These are phyloP conservation scores for Ophiostoma quercus DNA, from an alignment of 2,329 filamentous ascomycete genomes.

Conservation along the genomic window DNA sequence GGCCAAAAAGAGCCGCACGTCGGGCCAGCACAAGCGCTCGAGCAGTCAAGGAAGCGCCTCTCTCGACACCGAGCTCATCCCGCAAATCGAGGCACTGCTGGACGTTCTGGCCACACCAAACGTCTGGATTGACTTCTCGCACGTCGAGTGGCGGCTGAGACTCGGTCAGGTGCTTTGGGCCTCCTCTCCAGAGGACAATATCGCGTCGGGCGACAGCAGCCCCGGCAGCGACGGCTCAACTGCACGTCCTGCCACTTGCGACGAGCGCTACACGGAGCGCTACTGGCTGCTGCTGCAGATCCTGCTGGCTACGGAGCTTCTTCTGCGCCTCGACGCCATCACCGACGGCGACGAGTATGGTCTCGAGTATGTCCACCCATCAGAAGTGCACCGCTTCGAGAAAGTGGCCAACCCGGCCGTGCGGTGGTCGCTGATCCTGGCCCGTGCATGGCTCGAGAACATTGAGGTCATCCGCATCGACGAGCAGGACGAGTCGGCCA, in stretches of 20 bases:
- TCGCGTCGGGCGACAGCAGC: constrained; percentile 28
- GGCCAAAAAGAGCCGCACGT: constrained; percentile 39
- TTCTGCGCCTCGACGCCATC: constrained; percentile 58
- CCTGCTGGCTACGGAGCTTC: constrained; percentile 59
- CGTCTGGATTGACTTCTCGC: constrained; percentile 69
- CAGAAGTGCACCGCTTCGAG: constrained; percentile 57
- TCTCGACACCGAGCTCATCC: constrained; percentile 45
- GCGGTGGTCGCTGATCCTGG: constrained; percentile 61
- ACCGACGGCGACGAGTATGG: constrained; percentile 56
- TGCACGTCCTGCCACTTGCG: constrained; percentile 42
- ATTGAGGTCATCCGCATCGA: constrained; percentile 44
- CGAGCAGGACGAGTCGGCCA: constrained; percentile 25
- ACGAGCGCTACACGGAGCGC: constrained; percentile 55
- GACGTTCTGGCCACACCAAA: constrained; percentile 60
- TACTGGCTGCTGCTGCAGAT: constrained; percentile 65
- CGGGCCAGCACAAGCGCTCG: constrained; percentile 52
- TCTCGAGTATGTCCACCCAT: constrained; percentile 46
- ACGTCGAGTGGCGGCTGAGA: constrained; percentile 69
- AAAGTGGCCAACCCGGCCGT: constrained; percentile 57
- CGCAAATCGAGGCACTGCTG: constrained; percentile 65
- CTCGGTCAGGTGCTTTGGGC: constrained; percentile 68
- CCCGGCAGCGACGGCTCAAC: constrained; percentile 36
- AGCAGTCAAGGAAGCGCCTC: constrained; percentile 9
- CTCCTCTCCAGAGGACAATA: constrained; percentile 25
- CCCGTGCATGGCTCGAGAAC: constrained; percentile 63